phyloP scores from a whole-genome alignment of 371 early-diverging fungal species.

The Haplosporangium sp. region DNA sequence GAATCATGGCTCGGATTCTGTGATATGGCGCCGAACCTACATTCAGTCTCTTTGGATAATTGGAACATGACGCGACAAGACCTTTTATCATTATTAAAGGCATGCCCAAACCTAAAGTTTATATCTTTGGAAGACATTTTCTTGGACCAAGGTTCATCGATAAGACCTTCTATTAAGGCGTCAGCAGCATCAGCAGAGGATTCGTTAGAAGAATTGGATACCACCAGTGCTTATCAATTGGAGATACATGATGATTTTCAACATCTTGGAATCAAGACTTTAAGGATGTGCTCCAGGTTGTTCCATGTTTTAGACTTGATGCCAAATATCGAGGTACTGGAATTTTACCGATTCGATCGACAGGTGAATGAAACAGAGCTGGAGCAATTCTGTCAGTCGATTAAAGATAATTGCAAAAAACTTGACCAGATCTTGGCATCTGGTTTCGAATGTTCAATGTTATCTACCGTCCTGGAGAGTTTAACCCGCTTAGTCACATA shows the following conservation, averaged over 20 bases:
- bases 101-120: slow-evolving; percentile 25
- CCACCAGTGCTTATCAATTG: neutral
- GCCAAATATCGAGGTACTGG: slow-evolving; percentile 28
- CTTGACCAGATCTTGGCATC: slow-evolving; percentile 23
- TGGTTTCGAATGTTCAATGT: slow-evolving; percentile 50
- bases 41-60: slow-evolving; percentile 21
- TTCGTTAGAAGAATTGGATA: neutral
- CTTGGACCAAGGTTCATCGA: neutral
- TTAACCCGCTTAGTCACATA: slow-evolving; percentile 8
- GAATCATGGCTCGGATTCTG: slow-evolving; percentile 25
- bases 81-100: slow-evolving; percentile 21
- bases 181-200: too few relatives aligned
- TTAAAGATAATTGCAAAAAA: slow-evolving; percentile 16
- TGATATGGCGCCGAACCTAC: neutral
- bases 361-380: slow-evolving; percentile 1
- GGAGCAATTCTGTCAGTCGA: slow-evolving; percentile 20
- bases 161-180: neutral
- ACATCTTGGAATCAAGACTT: slow-evolving; percentile 19
- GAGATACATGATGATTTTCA: slow-evolving; percentile 14
- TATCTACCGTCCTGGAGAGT: slow-evolving; percentile 19
- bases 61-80: slow-evolving; percentile 22
- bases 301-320: slow-evolving; percentile 26
- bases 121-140: slow-evolving; percentile 14
- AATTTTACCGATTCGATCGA: slow-evolving; percentile 41
- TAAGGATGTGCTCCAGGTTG: slow-evolving; percentile 34